Conservation (phyloP, 2,329 filamentous ascomycete species). For the Venturia asperata region DNA sequence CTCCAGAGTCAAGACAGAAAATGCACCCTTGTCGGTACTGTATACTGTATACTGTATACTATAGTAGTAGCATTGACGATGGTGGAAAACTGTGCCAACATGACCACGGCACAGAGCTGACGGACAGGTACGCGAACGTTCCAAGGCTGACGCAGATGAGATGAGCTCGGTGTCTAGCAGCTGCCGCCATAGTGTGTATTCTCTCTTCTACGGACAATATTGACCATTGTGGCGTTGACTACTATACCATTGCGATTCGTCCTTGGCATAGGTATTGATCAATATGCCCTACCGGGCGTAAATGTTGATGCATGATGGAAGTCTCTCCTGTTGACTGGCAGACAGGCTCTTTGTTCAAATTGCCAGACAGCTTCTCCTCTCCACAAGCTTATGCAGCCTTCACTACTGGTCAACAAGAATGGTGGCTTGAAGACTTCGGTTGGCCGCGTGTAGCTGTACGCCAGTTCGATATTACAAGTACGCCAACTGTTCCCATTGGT, state of each 20-base stretch:
- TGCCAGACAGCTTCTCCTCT: neutral
- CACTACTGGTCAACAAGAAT: neutral
- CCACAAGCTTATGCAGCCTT: neutral
- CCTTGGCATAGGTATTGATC: neutral
- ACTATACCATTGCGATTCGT: neutral
- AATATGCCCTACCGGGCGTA: neutral
- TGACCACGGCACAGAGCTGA: neutral
- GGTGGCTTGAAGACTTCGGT: neutral
- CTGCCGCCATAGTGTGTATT: neutral
- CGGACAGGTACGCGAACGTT: constrained; percentile 4
- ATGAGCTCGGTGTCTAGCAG: neutral
- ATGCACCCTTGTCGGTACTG: too few relatives aligned
- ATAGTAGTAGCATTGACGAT: too few relatives aligned
- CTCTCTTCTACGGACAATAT: too few relatives aligned
- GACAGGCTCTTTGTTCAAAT: neutral
- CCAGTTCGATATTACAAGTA: neutral
- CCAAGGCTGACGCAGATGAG: neutral
- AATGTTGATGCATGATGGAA: neutral
- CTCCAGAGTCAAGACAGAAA: too few relatives aligned
- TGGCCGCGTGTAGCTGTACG: neutral
- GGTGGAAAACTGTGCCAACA: neutral
- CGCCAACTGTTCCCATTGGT: neutral
- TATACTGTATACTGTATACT: too few relatives aligned
- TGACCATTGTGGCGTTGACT: too few relatives aligned
- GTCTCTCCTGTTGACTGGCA: neutral